These are phyloP conservation scores for Pyrenophora seminiperda DNA, from an alignment of 2,329 filamentous ascomycete genomes.

Conservation along the genomic window DNA sequence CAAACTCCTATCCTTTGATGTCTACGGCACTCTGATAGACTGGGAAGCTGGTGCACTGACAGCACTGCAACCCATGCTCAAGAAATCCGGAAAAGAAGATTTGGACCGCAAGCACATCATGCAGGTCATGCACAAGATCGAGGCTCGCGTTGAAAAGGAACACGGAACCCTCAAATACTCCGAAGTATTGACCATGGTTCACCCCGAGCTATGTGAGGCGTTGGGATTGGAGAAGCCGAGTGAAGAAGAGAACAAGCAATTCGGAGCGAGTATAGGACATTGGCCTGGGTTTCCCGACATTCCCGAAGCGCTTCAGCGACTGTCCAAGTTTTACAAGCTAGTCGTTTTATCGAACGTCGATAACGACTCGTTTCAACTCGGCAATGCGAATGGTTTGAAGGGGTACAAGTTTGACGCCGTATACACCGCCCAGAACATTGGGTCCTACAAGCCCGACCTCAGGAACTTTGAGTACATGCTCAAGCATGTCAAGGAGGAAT, in stretches of 20 bases:
- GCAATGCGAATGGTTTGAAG: constrained; percentile 56
- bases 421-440: constrained; percentile 73
- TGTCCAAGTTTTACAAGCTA: constrained; percentile 61
- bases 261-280: constrained; percentile 58
- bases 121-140: constrained; percentile 54
- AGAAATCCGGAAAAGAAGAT: constrained; percentile 34
- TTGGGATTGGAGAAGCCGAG: constrained; percentile 48
- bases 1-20: constrained; percentile 71
- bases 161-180: constrained; percentile 66
- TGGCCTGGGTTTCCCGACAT: constrained; percentile 67
- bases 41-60: constrained; percentile 71
- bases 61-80: constrained; percentile 59
- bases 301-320: constrained; percentile 56
- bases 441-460: constrained; percentile 70
- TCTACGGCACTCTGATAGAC: constrained; percentile 80
- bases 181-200: constrained; percentile 60
- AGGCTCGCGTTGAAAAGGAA: constrained; percentile 56
- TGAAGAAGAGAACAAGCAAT: constrained; percentile 52
- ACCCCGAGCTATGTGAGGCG: constrained; percentile 55
- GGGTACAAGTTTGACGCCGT: constrained; percentile 66
- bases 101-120: constrained; percentile 39
- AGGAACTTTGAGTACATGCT: constrained; percentile 71
- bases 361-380: constrained; percentile 56
- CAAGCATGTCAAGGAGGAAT: constrained; percentile 56
- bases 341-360: constrained; percentile 67